Percentiles rank a stretch among this genome's conserved stretches.
These are phyloP conservation scores for Phytophthora kernoviae DNA, from an alignment of 352 stramenopile genomes.

Conservation along the genomic window DNA sequence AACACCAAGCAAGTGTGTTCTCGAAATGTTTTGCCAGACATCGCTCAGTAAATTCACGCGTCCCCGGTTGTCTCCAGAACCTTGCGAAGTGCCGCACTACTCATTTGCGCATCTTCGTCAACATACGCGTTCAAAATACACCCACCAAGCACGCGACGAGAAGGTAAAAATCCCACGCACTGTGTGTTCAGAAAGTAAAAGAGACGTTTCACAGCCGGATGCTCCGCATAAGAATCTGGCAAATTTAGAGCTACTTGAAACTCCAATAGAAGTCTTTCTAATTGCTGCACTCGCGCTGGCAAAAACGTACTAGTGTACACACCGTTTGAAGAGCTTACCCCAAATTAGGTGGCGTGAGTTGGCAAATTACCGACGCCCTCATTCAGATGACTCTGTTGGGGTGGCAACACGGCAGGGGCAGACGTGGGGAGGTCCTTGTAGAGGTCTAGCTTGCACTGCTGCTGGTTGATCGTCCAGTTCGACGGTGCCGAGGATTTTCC, in stretches of 20 bases:
- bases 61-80: background rate
- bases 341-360: background rate
- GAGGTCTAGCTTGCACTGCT: background rate
- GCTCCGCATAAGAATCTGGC: constrained; percentile 8
- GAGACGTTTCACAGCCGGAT: background rate
- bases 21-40: constrained; percentile 12
- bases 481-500: background rate
- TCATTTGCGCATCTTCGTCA: background rate
- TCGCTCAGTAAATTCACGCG: constrained; percentile 6
- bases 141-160: constrained; percentile 3
- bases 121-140: constrained; percentile 7
- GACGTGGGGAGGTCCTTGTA: background rate
- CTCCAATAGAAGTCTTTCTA: constrained; percentile 11
- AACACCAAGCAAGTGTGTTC: constrained; percentile 9
- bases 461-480: background rate
- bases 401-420: background rate
- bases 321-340: background rate
- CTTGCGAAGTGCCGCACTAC: background rate
- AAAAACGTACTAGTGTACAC: background rate
- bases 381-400: background rate
- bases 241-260: constrained; percentile 12
- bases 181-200: constrained; percentile 8
- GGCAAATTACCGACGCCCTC: background rate
- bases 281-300: background rate
- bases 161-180: background rate